These are phyloP conservation scores for Chalciporus chontae DNA, from an alignment of 768 basidiomycete species.

Conservation along the genomic window DNA sequence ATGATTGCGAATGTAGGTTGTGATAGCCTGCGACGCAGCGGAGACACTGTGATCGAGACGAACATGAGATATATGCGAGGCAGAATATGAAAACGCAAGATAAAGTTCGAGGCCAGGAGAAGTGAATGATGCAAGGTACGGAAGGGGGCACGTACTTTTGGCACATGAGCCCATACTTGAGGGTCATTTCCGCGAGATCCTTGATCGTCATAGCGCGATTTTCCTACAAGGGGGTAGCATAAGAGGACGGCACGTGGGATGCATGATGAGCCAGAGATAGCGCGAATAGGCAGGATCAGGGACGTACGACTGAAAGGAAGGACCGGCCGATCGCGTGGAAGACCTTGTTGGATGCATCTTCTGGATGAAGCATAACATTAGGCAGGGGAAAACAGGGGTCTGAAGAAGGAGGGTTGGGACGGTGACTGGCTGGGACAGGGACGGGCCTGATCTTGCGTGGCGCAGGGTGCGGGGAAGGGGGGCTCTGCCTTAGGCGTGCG, in stretches of 20 bases:
- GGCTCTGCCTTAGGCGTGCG: slow-evolving; percentile 45
- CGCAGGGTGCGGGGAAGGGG: slow-evolving; percentile 35
- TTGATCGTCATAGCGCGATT: slow-evolving; percentile 87
- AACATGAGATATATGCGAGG: slow-evolving; percentile 14
- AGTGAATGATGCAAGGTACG: slow-evolving; percentile 12
- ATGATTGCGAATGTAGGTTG: slow-evolving; percentile 77
- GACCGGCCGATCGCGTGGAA: slow-evolving; percentile 71
- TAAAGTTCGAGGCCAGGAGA: slow-evolving; percentile 9
- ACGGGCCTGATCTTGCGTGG: slow-evolving; percentile 33
- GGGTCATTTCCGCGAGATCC: slow-evolving; percentile 72
- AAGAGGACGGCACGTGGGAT: slow-evolving; percentile 17
- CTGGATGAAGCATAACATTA: slow-evolving; percentile 65
- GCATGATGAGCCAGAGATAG: slow-evolving; percentile 15
- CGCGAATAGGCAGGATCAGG: neutral
- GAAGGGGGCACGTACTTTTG: slow-evolving; percentile 57
- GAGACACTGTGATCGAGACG: slow-evolving; percentile 47
- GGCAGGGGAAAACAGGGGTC: slow-evolving; percentile 44
- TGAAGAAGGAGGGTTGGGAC: slow-evolving; percentile 12
- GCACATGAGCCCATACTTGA: slow-evolving; percentile 62
- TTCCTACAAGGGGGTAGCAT: slow-evolving; percentile 39
- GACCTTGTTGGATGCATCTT: slow-evolving; percentile 69
- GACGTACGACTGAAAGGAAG: slow-evolving; percentile 68
- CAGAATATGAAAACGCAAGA: slow-evolving; percentile 4
- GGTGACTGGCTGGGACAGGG: slow-evolving; percentile 22
- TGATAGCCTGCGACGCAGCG: slow-evolving; percentile 78